A percentile compares a stretch with the other conserved stretches of the same genome.
Evolutionary conservation across 805 yeast species (phyloP).

Genomic region (Teunomyces lycoperdinae): DNA sequence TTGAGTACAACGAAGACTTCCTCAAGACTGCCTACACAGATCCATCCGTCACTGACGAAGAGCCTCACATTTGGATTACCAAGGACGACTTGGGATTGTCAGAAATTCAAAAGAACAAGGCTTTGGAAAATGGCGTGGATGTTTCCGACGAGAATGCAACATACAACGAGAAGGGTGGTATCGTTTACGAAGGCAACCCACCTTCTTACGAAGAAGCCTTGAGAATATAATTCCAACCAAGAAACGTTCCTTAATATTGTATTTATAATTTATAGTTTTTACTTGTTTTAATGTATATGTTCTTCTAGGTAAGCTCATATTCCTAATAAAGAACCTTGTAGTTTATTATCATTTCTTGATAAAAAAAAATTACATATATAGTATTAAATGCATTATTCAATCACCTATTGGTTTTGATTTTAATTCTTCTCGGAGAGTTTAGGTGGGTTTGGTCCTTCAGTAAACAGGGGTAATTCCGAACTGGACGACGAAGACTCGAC

Average conservation of each 20-base stretch:
- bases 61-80: slow-evolving; percentile 70
- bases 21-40: slow-evolving; percentile 47
- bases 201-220: slow-evolving; percentile 61
- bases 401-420: neutral
- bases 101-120: slow-evolving; percentile 52
- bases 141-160: slow-evolving; percentile 58
- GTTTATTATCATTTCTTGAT: neutral
- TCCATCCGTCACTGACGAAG: slow-evolving; percentile 55
- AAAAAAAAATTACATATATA: neutral
- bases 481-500: slow-evolving; percentile 9
- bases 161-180: slow-evolving; percentile 55
- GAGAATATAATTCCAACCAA: slow-evolving; percentile 22
- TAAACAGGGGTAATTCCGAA: slow-evolving; percentile 12
- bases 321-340: neutral
- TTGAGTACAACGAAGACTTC: slow-evolving; percentile 41
- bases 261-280: neutral
- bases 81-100: slow-evolving; percentile 68
- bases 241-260: neutral
- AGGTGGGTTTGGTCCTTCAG: slow-evolving; percentile 12
- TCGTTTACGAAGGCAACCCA: slow-evolving; percentile 59
- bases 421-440: slow-evolving; percentile 1
- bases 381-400: neutral
- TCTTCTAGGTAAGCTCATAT: neutral
- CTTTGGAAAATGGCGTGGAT: slow-evolving; percentile 51
- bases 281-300: neutral